phyloP scores from a whole-genome alignment of 2,329 filamentous ascomycete genomes.

The Talaromyces sp. region DNA sequence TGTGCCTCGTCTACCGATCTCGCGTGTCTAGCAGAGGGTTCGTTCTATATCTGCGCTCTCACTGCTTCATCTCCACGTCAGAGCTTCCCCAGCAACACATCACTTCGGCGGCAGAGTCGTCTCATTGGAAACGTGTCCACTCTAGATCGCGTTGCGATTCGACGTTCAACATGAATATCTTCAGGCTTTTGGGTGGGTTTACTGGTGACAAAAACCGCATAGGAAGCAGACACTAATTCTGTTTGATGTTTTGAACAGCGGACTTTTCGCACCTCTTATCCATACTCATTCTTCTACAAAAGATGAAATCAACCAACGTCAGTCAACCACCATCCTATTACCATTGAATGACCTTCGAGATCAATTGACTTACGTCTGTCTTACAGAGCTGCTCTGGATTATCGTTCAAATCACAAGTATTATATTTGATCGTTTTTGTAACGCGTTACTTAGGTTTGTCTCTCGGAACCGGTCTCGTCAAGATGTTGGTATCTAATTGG shows the following conservation, averaged over 20 bases:
- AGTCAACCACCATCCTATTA: constrained; percentile 29
- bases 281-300: constrained; percentile 91
- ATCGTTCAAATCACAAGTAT: constrained; percentile 96
- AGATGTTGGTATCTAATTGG: background rate
- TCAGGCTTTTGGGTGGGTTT: constrained; percentile 60
- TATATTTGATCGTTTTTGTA: constrained; percentile 91
- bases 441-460: constrained; percentile 79
- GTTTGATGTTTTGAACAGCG: constrained; percentile 50
- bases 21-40: background rate
- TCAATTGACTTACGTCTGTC: constrained; percentile 17
- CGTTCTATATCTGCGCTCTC: background rate
- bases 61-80: background rate
- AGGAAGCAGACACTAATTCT: constrained; percentile 16
- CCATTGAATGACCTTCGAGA: background rate
- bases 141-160: constrained; percentile 10
- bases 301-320: constrained; percentile 92
- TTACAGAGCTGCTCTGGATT: constrained; percentile 88
- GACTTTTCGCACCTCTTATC: constrained; percentile 95
- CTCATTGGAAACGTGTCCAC: constrained; percentile 13
- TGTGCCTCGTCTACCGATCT: background rate
- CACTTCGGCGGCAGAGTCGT: background rate
- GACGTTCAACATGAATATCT: constrained; percentile 62
- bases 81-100: background rate
- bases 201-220: background rate
- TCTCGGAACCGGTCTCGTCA: background rate